Percentiles rank a stretch among this genome's conserved stretches.
These are phyloP conservation scores for Beauveria rudraprayagi DNA, from an alignment of 2,329 filamentous ascomycete genomes.

Conservation along the genomic window DNA sequence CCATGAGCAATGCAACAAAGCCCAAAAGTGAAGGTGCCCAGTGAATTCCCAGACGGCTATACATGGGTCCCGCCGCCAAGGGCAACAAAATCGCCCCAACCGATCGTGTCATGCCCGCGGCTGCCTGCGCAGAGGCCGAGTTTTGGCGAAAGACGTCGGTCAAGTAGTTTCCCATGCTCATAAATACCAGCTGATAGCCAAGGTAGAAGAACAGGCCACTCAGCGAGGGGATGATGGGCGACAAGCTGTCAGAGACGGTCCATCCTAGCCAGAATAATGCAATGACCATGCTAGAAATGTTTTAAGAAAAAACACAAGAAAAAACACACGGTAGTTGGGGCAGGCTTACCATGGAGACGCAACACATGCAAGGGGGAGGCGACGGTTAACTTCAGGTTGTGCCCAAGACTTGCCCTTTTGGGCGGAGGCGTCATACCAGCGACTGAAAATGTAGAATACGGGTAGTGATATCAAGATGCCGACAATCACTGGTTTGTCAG, in stretches of 20 bases:
- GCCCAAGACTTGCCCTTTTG: conserved; percentile 23
- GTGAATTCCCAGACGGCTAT: conserved; percentile 23
- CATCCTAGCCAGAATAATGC: conserved; percentile 54
- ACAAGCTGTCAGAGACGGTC: conserved; percentile 36
- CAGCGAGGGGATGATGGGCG: conserved; percentile 29
- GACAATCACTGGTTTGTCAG: conserved; percentile 20
- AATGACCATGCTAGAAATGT: conserved; percentile 39
- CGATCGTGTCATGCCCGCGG: conserved; percentile 25
- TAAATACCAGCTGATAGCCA: conserved; percentile 26
- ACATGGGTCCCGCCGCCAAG: conserved; percentile 26
- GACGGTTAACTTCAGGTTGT: conserved; percentile 24
- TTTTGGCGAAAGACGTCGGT: conserved; percentile 25
- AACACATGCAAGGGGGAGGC: conserved; percentile 41
- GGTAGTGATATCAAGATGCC: conserved; percentile 18
- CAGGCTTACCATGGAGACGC: conserved; percentile 51
- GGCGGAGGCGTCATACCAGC: conserved; percentile 20
- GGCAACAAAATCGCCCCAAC: conserved; percentile 25
- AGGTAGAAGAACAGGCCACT: conserved; percentile 36
- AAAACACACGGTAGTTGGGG: conserved; percentile 31
- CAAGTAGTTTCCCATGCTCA: conserved; percentile 28
- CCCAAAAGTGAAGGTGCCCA: conserved; percentile 29
- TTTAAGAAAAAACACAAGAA: conserved; percentile 18
- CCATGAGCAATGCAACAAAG: conserved; percentile 19
- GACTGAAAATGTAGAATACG: conserved; percentile 20
- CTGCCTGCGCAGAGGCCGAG: conserved; percentile 28